Evolutionary conservation across 352 stramenopile species (phyloP).

Genomic region (Globisporangium spiculum): DNA sequence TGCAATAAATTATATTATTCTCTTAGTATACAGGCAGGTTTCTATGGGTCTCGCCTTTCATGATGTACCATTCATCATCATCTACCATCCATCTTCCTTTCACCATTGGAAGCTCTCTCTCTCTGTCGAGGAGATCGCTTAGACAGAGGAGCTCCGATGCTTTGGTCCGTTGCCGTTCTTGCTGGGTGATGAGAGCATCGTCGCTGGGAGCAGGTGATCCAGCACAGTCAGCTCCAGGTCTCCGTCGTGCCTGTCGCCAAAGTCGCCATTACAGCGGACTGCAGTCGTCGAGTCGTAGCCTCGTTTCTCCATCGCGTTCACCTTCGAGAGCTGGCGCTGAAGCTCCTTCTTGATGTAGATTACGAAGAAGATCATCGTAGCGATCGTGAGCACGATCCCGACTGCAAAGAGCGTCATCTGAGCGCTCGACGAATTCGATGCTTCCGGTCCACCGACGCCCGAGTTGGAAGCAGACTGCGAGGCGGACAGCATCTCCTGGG

Average conservation of each 20-base stretch:
- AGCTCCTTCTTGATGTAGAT: constrained; percentile 50
- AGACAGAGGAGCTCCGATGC: neutral
- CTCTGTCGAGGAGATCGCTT: neutral
- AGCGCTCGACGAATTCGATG: constrained; percentile 13
- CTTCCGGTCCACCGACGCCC: constrained; percentile 17
- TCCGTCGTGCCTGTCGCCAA: neutral
- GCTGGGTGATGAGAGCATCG: neutral
- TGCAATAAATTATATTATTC: constrained; percentile 2
- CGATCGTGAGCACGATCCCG: constrained; percentile 34
- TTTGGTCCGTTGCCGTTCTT: constrained; percentile 2
- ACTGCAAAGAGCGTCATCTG: constrained; percentile 29
- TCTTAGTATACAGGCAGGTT: neutral
- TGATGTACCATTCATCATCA: too few species aligned
- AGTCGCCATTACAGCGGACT: neutral
- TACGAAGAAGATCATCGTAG: constrained; percentile 48
- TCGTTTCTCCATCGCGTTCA: constrained; percentile 21
- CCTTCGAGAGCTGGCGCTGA: constrained; percentile 33
- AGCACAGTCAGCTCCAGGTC: neutral
- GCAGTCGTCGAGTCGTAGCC: constrained; percentile 1
- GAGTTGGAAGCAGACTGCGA: constrained; percentile 14
- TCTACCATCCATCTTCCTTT: neutral
- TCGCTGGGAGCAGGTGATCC: constrained; percentile 5
- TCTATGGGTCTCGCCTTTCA: neutral
- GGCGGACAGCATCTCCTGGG: constrained; percentile 37
- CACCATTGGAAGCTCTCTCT: neutral